These are phyloP conservation scores for Parastagonospora nodorum DNA, from an alignment of 2,329 filamentous ascomycete genomes.

Conservation along the genomic window DNA sequence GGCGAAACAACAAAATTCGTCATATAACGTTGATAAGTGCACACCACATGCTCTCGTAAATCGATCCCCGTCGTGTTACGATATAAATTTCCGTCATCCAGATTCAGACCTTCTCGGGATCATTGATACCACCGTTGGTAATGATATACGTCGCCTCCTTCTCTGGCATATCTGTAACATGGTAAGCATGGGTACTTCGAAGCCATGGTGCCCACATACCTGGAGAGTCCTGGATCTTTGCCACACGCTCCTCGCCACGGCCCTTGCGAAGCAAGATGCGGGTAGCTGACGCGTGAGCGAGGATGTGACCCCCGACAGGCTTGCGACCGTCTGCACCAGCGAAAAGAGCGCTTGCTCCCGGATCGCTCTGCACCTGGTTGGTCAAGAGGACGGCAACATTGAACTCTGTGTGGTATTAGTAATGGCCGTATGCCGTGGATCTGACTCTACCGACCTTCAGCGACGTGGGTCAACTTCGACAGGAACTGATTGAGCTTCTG, in stretches of 20 bases:
- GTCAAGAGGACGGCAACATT: conserved; percentile 65
- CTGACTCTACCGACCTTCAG: conserved; percentile 55
- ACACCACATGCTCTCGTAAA: neutral
- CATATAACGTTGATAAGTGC: neutral
- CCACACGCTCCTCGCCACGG: conserved; percentile 70
- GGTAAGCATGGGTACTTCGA: conserved; percentile 16
- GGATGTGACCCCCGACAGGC: conserved; percentile 69
- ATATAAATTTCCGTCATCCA: neutral
- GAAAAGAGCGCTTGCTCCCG: conserved; percentile 70
- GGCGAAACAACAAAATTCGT: neutral
- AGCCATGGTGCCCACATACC: conserved; percentile 52
- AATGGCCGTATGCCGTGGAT: neutral
- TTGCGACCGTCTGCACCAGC: conserved; percentile 71
- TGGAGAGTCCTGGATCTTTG: conserved; percentile 70
- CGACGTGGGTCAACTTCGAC: conserved; percentile 66
- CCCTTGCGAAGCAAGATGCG: conserved; percentile 70
- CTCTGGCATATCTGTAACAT: conserved; percentile 65
- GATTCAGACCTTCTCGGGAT: conserved; percentile 64
- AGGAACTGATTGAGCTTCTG: conserved; percentile 70
- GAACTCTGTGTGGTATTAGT: conserved; percentile 57
- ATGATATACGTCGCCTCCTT: conserved; percentile 73
- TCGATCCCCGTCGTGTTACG: neutral
- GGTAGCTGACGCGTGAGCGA: conserved; percentile 71
- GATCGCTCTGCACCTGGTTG: conserved; percentile 74
- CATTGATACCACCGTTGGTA: conserved; percentile 70